phyloP scores from a whole-genome alignment of 1,139 yeast genomes.

The Kluyveromyces sp. region DNA sequence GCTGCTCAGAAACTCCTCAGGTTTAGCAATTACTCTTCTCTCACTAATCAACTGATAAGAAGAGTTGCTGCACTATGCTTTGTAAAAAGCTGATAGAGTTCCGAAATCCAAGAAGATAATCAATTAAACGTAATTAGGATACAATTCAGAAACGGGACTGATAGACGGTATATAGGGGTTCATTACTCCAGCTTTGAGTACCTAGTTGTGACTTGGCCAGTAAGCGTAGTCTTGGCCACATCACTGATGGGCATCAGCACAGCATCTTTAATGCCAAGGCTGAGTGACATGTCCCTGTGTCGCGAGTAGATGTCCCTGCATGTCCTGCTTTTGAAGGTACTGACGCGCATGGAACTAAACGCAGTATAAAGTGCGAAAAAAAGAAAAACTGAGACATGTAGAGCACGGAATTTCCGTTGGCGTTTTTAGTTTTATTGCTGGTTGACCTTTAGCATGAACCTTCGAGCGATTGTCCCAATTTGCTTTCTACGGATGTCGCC shows the following conservation, averaged over 20 bases:
- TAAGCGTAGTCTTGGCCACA: too few species aligned
- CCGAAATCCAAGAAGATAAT: not conserved
- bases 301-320: too few species aligned
- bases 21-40: not conserved
- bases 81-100: not conserved
- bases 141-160: not conserved
- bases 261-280: not conserved
- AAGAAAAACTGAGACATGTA: not conserved
- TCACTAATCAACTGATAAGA: not conserved
- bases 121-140: not conserved
- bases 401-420: not conserved
- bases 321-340: too few species aligned
- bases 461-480: too few species aligned
- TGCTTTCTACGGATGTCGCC: too few species aligned
- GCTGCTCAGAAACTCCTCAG: not conserved
- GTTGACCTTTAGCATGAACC: too few species aligned
- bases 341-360: not conserved
- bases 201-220: not conserved
- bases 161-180: not conserved
- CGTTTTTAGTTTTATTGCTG: not conserved
- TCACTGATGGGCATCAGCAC: not conserved
- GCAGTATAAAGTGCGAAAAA: not conserved
- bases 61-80: not conserved
- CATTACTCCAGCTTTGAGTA: not conserved
- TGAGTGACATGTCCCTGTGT: too few species aligned